A percentile compares a stretch with the other conserved stretches of the same genome.
Conservation (phyloP, 495 filamentous ascomycete species). For the Podospora pseudopauciseta region DNA sequence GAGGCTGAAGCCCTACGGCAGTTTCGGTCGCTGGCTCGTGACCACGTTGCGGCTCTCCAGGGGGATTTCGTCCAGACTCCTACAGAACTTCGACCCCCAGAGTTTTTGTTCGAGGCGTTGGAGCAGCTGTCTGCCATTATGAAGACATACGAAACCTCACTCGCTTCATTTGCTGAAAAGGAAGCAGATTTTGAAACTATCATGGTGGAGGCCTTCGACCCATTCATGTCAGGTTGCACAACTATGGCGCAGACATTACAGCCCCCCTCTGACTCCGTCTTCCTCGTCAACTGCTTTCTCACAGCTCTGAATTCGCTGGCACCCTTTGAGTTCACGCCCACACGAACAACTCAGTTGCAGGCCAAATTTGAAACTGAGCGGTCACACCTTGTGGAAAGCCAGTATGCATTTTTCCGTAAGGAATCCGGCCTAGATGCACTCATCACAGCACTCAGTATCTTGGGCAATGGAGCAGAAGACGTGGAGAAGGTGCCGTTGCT, state of each 20-base stretch:
- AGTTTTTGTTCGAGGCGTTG: constrained; percentile 79
- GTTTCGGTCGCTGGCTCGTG: constrained; percentile 74
- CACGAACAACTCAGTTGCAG: constrained; percentile 44
- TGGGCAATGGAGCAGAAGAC: constrained; percentile 37
- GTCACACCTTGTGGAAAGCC: constrained; percentile 51
- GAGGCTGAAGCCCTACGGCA: constrained; percentile 77
- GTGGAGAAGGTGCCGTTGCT: constrained; percentile 37
- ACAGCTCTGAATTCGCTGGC: constrained; percentile 50
- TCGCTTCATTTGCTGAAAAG: constrained; percentile 53
- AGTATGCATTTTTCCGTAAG: constrained; percentile 65
- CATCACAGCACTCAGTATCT: constrained; percentile 53
- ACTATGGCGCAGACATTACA: constrained; percentile 61
- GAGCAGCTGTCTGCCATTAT: constrained; percentile 69
- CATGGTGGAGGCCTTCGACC: constrained; percentile 78
- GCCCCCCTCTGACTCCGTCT: constrained; percentile 61
- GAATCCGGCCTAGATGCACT: constrained; percentile 71
- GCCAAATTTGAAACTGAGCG: constrained; percentile 40
- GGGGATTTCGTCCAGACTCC: constrained; percentile 63
- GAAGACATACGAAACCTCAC: constrained; percentile 79
- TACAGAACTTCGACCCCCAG: constrained; percentile 69
- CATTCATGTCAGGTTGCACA: constrained; percentile 72
- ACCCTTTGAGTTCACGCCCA: constrained; percentile 54
- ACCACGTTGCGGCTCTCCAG: constrained; percentile 70
- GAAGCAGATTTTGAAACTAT: constrained; percentile 72
- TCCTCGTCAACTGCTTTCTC: constrained; percentile 77